Percentiles rank a stretch among this genome's conserved stretches.
Evolutionary conservation across 2,329 filamentous ascomycete genomes (phyloP).

Genomic region (Talaromyces albobiverticillius): DNA sequence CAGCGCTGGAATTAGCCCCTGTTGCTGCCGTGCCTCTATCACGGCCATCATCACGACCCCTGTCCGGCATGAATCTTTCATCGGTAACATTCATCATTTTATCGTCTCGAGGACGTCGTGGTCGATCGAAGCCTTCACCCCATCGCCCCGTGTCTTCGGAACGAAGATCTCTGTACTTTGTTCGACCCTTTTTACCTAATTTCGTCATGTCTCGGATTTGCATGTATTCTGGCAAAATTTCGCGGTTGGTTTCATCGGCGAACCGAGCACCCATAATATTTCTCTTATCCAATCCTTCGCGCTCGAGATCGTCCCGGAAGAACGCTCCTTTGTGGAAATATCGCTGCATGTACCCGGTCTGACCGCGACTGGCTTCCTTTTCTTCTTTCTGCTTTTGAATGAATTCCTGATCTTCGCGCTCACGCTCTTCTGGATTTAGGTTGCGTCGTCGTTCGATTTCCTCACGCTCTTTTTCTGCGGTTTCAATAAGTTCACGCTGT

Average conservation of each 20-base stretch:
- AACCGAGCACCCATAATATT: constrained; percentile 85
- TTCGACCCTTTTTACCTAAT: constrained; percentile 85
- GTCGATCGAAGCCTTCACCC: constrained; percentile 47
- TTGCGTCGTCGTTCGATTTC: constrained; percentile 86
- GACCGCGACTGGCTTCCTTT: constrained; percentile 67
- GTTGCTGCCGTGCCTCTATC: constrained; percentile 32
- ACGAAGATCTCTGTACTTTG: constrained; percentile 84
- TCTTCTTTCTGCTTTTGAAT: constrained; percentile 77
- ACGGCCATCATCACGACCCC: constrained; percentile 27
- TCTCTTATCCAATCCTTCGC: constrained; percentile 71
- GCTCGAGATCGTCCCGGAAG: constrained; percentile 77
- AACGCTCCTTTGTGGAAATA: constrained; percentile 98
- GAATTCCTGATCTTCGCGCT: constrained; percentile 76
- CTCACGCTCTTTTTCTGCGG: constrained; percentile 77
- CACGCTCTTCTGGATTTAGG: constrained; percentile 80
- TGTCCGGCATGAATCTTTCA: constrained; percentile 47
- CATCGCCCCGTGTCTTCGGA: constrained; percentile 88
- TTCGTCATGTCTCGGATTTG: constrained; percentile 92
- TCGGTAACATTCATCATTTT: constrained; percentile 40
- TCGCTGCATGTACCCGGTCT: constrained; percentile 88
- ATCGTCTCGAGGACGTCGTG: constrained; percentile 27
- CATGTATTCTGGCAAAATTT: constrained; percentile 83
- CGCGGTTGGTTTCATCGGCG: constrained; percentile 80
- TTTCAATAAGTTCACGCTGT: constrained; percentile 79
- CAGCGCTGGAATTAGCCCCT: constrained; percentile 45